Base-by-base conservation (phyloP, 768 basidiomycete genomes). In the Pholiota microspora region DNA sequence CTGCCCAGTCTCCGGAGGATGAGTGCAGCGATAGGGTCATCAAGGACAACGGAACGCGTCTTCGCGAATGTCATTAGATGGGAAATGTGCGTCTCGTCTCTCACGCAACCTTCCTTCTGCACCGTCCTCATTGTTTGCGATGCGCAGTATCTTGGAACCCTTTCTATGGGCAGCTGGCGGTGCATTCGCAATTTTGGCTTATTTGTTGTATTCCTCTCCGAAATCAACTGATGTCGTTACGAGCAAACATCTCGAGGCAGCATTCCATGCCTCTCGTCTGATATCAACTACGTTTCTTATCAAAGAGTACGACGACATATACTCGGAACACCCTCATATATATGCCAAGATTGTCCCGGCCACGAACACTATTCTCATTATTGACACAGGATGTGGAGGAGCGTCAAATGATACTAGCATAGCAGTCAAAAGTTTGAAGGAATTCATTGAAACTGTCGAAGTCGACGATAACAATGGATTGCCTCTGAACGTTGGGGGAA, bases 1-100 rank as follows among this genome's bases (percentile, higher is more conserved):
- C 38, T 87, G 86, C 59, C 90, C 88, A 7, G 89, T 92, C 0
- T 89, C 88, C 49, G 91, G 92, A 4, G 90, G 90, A 28, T 91
- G 68, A 70, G n/a, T n/a, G n/a, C n/a, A n/a, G n/a, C n/a, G n/a
- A n/a, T n/a, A n/a, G n/a, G n/a, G n/a, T n/a, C n/a, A n/a, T n/a
- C 45, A 29, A 40, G 23, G 29, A 12, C n/a, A n/a, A 8, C 18
- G 9, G 15, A n/a, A 28, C 36, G 32, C 25, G 29, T 24, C 15
- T 32, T 10, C 51, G 44, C 44, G 45, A 54, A 54, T 18, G 21
- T n/a, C 13, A 9, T 18, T 15, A 7, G 10, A 34, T 32, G 50
- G 47, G 47, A 52, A 25, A 46, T 34, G 34, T 35, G 44, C 29
- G 45, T 34, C 32, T 28, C 4, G 16, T 21, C 24, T 32, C 28